Evolutionary conservation across 257 asterid species (phyloP).

Genomic region (Galeopsis tetrahit): DNA sequence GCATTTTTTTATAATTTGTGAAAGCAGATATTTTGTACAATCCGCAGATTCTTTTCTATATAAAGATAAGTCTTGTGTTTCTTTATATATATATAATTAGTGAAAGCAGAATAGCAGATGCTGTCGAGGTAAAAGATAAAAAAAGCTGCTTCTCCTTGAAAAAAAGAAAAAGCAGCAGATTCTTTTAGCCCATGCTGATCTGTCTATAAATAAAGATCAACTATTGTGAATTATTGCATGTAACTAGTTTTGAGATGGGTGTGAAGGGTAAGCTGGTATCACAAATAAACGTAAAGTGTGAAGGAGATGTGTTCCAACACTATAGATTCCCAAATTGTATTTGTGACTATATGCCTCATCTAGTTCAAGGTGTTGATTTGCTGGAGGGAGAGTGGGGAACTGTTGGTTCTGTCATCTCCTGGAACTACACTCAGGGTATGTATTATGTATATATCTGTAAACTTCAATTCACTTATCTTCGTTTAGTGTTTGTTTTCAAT

Average conservation of each 20-base stretch:
- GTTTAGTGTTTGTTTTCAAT: too few species aligned
- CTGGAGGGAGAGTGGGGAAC: constrained; percentile 37
- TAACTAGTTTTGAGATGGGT: neutral
- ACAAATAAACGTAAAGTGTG: constrained; percentile 27
- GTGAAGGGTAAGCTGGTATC: neutral
- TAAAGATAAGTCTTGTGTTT: too few species aligned
- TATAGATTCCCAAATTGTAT: constrained; percentile 27
- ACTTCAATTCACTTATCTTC: too few species aligned
- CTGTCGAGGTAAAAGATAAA: too few species aligned
- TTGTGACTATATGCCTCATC: constrained; percentile 28
- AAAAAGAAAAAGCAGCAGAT: too few species aligned
- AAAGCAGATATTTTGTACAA: too few species aligned
- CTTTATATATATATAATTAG: too few species aligned
- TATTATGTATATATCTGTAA: too few species aligned
- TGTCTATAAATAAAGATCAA: neutral
- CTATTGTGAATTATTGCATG: neutral
- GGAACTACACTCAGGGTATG: neutral
- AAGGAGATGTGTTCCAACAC: constrained; percentile 35
- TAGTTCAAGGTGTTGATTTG: constrained; percentile 28
- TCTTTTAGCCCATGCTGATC: too few species aligned
- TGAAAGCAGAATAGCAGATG: too few species aligned
- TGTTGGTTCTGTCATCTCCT: constrained; percentile 32
- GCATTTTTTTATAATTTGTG: too few species aligned
- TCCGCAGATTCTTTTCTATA: too few species aligned
- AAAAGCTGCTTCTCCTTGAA: neutral